Evolutionary conservation across 345 rosid species (phyloP), one percentile per base, ranked within the genome.

Genomic region (Noccaea bulbosa): DNA sequence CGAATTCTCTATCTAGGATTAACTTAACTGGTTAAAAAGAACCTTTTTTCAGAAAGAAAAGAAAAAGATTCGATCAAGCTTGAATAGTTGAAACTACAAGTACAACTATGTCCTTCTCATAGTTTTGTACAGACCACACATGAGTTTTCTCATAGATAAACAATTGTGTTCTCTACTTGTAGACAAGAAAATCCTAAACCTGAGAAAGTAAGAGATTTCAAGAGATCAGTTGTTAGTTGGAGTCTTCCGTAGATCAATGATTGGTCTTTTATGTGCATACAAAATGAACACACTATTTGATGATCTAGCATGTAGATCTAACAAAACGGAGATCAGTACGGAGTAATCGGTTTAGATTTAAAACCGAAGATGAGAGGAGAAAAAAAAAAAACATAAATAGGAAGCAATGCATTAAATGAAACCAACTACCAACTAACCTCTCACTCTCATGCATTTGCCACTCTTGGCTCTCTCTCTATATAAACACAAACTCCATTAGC

Each of bases 361-460:
- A 55, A 63, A 8, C n/a, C 24, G 46, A 38, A 37, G 11, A 53
- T 62, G 4, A 62, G 68, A 47, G 65, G 38, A 69, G 67, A 65
- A 9, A 43, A 54, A 35, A 65, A 9, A 43, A 54, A 35, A 20
- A 20, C 48, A 53, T 54, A 39, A 63, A 63, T 33, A 48, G 4
- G 77, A 57, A 20, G 59, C 65, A 46, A 44, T n/a, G 54, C 39
- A 69, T 17, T 75, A 55, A 75, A 75, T 69, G 74, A 62, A 62
- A 62, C 79, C 79, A 75, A 75, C 79, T 0, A 69, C 79, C 70
- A 69, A 14, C 79, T 47, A 69, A 55, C 45, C 70, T 74, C 45
- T n/a, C 55, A 61, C 27, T 75, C 34, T 33, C 56, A 51, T 61
- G 56, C 49, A 52, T 50, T 69, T 20, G 6, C 52, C 11, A n/a